phyloP scores from a whole-genome alignment of 352 stramenopile genomes.

The Phytophthora crassamura region DNA sequence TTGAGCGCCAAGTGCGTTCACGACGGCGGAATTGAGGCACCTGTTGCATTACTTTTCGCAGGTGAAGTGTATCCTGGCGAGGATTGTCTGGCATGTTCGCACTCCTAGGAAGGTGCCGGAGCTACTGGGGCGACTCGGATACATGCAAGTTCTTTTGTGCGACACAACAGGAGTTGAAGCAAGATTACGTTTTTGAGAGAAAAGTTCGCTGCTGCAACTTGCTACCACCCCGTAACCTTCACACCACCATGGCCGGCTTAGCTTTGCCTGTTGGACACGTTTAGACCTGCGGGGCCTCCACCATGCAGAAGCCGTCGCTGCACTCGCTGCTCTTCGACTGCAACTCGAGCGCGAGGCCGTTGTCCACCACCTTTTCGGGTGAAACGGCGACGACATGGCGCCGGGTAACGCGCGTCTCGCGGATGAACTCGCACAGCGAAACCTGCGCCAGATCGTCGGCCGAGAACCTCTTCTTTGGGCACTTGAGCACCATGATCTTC shows the following conservation, averaged over 20 bases:
- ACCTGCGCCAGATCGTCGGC: constrained; percentile 57
- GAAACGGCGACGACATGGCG: constrained; percentile 27
- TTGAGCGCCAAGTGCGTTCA: too few relatives aligned
- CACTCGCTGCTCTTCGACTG: constrained; percentile 82
- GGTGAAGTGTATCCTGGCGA: too few relatives aligned
- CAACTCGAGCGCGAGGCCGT: constrained; percentile 45
- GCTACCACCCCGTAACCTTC: constrained; percentile 8
- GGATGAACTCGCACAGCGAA: constrained; percentile 82
- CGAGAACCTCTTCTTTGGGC: constrained; percentile 57
- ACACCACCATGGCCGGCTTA: constrained; percentile 1
- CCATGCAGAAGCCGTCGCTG: constrained; percentile 80
- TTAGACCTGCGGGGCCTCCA: constrained; percentile 76
- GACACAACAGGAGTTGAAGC: constrained; percentile 24
- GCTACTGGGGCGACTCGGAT: background rate
- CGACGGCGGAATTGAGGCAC: too few relatives aligned
- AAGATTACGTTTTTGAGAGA: constrained; percentile 25
- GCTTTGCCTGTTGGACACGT: background rate
- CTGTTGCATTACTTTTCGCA: too few relatives aligned
- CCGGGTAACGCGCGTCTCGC: constrained; percentile 65
- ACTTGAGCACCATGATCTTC: constrained; percentile 86
- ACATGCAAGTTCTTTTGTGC: background rate
- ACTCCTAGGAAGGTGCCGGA: background rate
- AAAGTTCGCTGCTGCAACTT: constrained; percentile 5
- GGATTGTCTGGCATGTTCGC: too few relatives aligned
- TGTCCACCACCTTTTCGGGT: constrained; percentile 36